Evolutionary conservation across 495 filamentous ascomycete genomes (phyloP).

Genomic region (Ramalina intermedia): DNA sequence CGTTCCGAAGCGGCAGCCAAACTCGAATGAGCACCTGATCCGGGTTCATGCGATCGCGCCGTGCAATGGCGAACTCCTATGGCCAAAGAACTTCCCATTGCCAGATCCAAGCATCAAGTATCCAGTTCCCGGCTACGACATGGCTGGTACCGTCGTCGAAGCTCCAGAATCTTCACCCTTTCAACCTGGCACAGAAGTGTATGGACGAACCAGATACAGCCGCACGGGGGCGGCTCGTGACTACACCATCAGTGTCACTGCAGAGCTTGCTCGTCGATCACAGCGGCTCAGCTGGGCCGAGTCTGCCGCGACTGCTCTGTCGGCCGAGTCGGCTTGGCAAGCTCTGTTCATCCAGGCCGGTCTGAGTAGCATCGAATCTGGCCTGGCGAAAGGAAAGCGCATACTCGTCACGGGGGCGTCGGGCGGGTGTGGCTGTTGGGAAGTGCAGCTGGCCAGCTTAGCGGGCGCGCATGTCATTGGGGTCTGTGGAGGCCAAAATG

Average conservation of each 20-base stretch:
- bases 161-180: constrained; percentile 35
- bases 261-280: constrained; percentile 37
- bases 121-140: constrained; percentile 41
- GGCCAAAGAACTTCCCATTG: constrained; percentile 31
- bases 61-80: constrained; percentile 40
- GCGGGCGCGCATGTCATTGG: constrained; percentile 29
- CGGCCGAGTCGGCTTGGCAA: constrained; percentile 42
- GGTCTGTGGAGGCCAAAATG: constrained; percentile 26
- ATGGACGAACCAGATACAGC: constrained; percentile 31
- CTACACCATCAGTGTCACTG: constrained; percentile 34
- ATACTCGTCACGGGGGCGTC: constrained; percentile 36
- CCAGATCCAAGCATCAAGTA: constrained; percentile 19
- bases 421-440: constrained; percentile 41
- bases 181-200: constrained; percentile 37
- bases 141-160: constrained; percentile 38
- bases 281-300: constrained; percentile 31
- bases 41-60: constrained; percentile 42
- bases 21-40: constrained; percentile 38
- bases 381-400: constrained; percentile 22
- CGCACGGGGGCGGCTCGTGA: constrained; percentile 38
- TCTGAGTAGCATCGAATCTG: background rate
- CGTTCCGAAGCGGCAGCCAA: constrained; percentile 24
- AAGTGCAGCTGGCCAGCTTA: constrained; percentile 36
- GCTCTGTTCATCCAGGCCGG: constrained; percentile 40
- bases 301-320: constrained; percentile 38